Conservation (phyloP, 1,284 basidiomycete genomes). For the Ustilago trichophora region DNA sequence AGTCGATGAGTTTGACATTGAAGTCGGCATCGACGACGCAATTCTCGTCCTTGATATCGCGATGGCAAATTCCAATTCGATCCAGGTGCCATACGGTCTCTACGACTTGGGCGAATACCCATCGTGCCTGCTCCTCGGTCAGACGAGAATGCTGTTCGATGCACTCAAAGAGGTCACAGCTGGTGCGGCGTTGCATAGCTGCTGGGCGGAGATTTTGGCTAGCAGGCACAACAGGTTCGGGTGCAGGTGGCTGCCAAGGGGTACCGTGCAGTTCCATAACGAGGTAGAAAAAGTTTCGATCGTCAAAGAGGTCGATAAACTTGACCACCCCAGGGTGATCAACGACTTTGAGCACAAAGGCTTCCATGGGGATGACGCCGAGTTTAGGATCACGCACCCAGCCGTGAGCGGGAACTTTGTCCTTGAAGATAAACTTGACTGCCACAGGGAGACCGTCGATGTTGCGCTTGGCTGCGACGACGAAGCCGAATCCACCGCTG, state of each 20-base stretch:
- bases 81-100: constrained; percentile 84
- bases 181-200: constrained; percentile 76
- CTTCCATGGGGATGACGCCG: constrained; percentile 77
- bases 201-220: constrained; percentile 42
- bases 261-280: constrained; percentile 91
- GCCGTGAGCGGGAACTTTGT: constrained; percentile 80
- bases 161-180: constrained; percentile 90
- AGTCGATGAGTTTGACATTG: constrained; percentile 87
- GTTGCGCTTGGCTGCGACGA: constrained; percentile 68
- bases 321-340: constrained; percentile 82
- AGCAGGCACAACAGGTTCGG: constrained; percentile 15
- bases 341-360: constrained; percentile 78
- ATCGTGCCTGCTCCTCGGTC: constrained; percentile 79
- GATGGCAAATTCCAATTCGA: constrained; percentile 80
- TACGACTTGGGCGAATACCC: constrained; percentile 86
- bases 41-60: constrained; percentile 95
- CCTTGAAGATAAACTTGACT: constrained; percentile 90
- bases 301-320: constrained; percentile 84
- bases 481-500: constrained; percentile 90
- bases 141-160: constrained; percentile 86
- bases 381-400: constrained; percentile 75
- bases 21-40: constrained; percentile 75
- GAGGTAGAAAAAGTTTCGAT: constrained; percentile 83
- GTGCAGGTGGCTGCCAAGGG: constrained; percentile 73
- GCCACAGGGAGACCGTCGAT: constrained; percentile 77